phyloP scores from a whole-genome alignment of 768 basidiomycete species.

The Pleurotus sapidus region DNA sequence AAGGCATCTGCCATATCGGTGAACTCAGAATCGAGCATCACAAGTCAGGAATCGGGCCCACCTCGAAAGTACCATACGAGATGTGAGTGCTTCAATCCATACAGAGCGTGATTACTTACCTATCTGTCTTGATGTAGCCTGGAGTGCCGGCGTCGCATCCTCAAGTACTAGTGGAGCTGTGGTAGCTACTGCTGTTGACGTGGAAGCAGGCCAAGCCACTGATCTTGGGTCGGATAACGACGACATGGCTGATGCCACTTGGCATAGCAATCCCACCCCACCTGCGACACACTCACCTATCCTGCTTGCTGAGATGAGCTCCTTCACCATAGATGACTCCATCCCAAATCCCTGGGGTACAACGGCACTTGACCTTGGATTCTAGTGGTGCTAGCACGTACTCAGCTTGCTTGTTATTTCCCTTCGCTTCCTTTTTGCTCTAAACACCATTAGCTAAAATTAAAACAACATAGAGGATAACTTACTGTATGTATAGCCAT shows the following conservation, averaged over 20 bases:
- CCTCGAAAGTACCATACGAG: not conserved
- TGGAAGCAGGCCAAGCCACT: not conserved
- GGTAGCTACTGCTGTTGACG: not conserved
- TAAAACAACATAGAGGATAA: too few species aligned
- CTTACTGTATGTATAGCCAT: too few species aligned
- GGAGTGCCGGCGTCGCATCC: not conserved
- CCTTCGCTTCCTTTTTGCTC: too few species aligned
- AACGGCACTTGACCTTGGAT: too few species aligned
- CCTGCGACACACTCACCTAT: not conserved
- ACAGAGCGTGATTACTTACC: not conserved
- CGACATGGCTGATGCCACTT: not conserved
- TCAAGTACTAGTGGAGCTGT: rapidly evolving
- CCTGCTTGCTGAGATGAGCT: not conserved
- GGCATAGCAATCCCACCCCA: not conserved
- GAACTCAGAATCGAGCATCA: not conserved
- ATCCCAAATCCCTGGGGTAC: not conserved
- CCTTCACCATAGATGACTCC: not conserved
- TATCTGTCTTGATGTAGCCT: not conserved
- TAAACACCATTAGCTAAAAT: too few species aligned
- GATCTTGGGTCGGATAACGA: not conserved
- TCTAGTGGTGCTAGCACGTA: too few species aligned
- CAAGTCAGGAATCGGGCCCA: not conserved
- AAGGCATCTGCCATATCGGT: not conserved
- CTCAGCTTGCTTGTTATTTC: too few species aligned
- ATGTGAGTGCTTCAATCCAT: not conserved